These are phyloP conservation scores for Sporothrix humicola DNA, from an alignment of 2,329 filamentous ascomycete species.

Conservation along the genomic window DNA sequence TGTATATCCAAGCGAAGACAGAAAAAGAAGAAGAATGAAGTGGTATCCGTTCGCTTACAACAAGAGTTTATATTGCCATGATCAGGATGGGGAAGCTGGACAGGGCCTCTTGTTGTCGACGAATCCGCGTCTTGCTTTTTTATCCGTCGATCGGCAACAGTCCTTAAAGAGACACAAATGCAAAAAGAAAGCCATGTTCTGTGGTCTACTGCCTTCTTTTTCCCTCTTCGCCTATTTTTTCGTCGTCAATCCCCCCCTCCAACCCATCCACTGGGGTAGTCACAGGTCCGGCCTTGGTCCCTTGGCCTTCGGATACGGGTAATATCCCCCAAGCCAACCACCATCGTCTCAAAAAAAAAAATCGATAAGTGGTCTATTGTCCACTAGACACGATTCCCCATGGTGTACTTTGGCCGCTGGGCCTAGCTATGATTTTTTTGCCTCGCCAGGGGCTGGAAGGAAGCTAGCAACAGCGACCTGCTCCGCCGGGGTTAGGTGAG, in stretches of 20 bases:
- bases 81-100: not conserved
- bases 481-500: not conserved
- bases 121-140: slow-evolving; percentile 2
- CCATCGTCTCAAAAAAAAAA: not conserved
- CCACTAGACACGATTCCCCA: not conserved
- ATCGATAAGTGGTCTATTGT: not conserved
- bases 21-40: not conserved
- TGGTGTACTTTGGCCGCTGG: not conserved
- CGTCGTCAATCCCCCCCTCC: not conserved
- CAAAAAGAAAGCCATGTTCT: not conserved
- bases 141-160: not conserved
- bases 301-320: slow-evolving; percentile 19
- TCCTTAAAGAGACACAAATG: not conserved
- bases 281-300: not conserved
- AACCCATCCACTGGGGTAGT: slow-evolving; percentile 6
- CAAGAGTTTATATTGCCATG: slow-evolving; percentile 6
- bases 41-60: not conserved
- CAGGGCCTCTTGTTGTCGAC: not conserved
- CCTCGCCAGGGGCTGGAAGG: not conserved
- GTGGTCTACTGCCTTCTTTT: not conserved
- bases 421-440: not conserved
- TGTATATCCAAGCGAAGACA: not conserved
- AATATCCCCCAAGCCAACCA: not conserved
- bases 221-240: not conserved
- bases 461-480: not conserved